phyloP scores from a whole-genome alignment of 192 early-diverging fungal genomes.

The Coemansia nantahalensis region DNA sequence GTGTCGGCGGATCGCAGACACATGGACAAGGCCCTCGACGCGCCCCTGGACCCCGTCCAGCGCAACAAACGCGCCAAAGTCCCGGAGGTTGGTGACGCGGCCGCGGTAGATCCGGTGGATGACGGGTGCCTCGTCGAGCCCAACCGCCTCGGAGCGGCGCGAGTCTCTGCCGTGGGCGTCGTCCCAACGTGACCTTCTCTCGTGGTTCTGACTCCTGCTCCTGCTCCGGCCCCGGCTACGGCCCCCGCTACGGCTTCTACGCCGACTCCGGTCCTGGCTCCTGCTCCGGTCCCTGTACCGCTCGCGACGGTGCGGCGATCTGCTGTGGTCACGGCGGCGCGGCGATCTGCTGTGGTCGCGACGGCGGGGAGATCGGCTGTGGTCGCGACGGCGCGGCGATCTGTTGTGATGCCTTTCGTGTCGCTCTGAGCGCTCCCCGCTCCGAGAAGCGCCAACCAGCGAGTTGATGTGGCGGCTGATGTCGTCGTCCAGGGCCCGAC shows the following conservation, averaged over 20 bases:
- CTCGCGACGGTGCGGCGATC: neutral
- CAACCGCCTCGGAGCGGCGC: neutral
- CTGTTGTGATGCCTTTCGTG: conserved; percentile 36
- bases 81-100: conserved; percentile 75
- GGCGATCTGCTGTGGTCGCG: conserved; percentile 29
- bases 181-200: conserved; percentile 26
- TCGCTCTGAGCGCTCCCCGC: too few species aligned
- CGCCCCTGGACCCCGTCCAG: conserved; percentile 76
- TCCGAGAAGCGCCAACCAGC: too few species aligned
- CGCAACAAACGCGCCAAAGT: conserved; percentile 92
- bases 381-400: conserved; percentile 8
- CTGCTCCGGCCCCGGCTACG: conserved; percentile 1
- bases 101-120: conserved; percentile 94
- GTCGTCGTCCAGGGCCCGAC: too few species aligned
- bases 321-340: neutral
- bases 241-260: too few species aligned
- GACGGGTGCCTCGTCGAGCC: conserved; percentile 75
- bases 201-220: neutral
- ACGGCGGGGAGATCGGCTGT: neutral
- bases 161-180: conserved; percentile 30
- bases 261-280: conserved; percentile 2
- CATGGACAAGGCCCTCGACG: conserved; percentile 89
- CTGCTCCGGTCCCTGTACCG: conserved; percentile 4
- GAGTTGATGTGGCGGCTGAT: too few species aligned
- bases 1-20: conserved; percentile 65